Evolutionary conservation across 352 stramenopile genomes (phyloP).

Genomic region (Globisporangium radiosum): DNA sequence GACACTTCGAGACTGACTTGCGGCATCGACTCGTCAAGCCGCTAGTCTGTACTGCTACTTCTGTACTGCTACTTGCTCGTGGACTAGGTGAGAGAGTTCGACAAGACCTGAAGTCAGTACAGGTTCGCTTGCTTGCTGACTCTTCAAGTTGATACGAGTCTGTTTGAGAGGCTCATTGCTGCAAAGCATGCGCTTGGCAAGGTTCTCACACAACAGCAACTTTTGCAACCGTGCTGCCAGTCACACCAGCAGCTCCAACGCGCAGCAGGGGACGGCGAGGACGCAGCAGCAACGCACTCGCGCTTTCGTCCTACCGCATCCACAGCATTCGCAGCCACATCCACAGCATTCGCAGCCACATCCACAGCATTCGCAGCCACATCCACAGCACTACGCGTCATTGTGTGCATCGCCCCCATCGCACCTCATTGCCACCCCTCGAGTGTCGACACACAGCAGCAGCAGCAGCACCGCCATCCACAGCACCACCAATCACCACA

Average conservation of each 20-base stretch:
- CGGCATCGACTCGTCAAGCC: too few species aligned
- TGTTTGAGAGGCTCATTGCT: not conserved
- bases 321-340: not conserved
- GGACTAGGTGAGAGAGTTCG: not conserved
- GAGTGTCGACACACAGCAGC: not conserved
- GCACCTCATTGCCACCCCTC: not conserved
- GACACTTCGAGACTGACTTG: too few species aligned
- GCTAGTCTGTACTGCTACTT: too few species aligned
- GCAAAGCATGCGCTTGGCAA: not conserved
- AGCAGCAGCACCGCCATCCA: not conserved
- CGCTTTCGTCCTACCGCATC: conserved; percentile 1
- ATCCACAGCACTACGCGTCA: not conserved
- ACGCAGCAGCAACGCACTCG: conserved; percentile 1
- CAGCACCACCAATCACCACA: not conserved
- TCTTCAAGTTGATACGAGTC: not conserved
- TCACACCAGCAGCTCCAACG: not conserved
- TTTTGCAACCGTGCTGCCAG: not conserved
- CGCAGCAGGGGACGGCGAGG: not conserved
- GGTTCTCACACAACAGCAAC: not conserved
- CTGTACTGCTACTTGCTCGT: not conserved
- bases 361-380: not conserved
- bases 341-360: too few species aligned
- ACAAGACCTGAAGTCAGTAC: not conserved
- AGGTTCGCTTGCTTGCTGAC: too few species aligned
- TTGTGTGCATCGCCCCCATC: not conserved